These are phyloP conservation scores for Lecanoromycetidae sp. DNA, from an alignment of 2,329 filamentous ascomycete species.

Conservation along the genomic window DNA sequence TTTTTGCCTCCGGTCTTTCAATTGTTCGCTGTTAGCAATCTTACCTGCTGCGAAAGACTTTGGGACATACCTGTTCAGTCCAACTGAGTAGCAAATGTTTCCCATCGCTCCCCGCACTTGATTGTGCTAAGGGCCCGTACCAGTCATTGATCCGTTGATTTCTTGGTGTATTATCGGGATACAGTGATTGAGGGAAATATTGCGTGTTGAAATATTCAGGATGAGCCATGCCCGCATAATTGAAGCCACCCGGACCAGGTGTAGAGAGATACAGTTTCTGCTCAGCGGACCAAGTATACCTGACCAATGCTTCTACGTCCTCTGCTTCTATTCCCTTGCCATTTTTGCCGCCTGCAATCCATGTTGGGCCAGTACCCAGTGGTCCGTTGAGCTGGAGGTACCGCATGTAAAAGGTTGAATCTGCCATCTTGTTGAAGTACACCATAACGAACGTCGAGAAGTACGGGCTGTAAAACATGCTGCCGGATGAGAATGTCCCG, in stretches of 20 bases:
- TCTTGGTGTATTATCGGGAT: constrained; percentile 7
- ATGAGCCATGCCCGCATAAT: constrained; percentile 19
- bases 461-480: constrained; percentile 20
- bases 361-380: constrained; percentile 7
- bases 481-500: constrained; percentile 19
- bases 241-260: constrained; percentile 17
- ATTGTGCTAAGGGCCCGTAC: constrained; percentile 15
- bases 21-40: not conserved
- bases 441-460: constrained; percentile 20
- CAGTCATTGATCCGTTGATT: constrained; percentile 14
- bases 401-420: constrained; percentile 20
- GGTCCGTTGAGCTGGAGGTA: constrained; percentile 17
- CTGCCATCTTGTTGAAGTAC: constrained; percentile 19
- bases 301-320: constrained; percentile 18
- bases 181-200: constrained; percentile 19
- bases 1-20: constrained; percentile 11
- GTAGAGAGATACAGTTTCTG: constrained; percentile 18
- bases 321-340: constrained; percentile 17
- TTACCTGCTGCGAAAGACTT: not conserved
- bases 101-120: constrained; percentile 14
- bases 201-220: constrained; percentile 20
- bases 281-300: constrained; percentile 18
- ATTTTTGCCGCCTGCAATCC: constrained; percentile 15
- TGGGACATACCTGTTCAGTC: constrained; percentile 14
- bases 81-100: constrained; percentile 18